These are phyloP conservation scores for Pterocarpus macrocarpus DNA, from an alignment of 306 rosid species.

Conservation along the genomic window DNA sequence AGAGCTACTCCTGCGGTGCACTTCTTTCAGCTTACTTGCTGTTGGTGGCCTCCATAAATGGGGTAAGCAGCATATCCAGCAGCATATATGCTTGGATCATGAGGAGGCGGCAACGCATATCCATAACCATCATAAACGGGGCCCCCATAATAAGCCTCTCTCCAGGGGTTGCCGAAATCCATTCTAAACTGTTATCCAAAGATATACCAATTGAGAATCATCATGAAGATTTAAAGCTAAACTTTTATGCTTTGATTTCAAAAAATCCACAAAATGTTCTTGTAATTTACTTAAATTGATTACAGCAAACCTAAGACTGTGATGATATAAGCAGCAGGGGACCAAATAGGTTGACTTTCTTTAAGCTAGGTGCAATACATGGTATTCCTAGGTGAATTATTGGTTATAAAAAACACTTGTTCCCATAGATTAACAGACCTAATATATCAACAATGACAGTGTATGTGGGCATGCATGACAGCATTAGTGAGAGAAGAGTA, in stretches of 20 bases:
- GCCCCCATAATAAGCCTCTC: conserved; percentile 80
- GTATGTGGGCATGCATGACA: not conserved
- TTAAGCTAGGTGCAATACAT: not conserved
- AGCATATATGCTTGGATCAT: conserved; percentile 85
- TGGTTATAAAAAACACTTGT: conserved; percentile 13
- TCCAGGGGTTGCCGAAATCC: conserved; percentile 80
- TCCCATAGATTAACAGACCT: not conserved
- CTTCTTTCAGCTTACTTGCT: conserved; percentile 81
- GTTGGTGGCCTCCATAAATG: conserved; percentile 86
- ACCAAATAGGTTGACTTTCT: conserved; percentile 9
- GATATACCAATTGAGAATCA: conserved; percentile 35
- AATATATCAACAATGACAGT: not conserved
- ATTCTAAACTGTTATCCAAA: conserved; percentile 68
- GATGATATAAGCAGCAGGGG: not conserved
- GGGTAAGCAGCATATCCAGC: conserved; percentile 92
- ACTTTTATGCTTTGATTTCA: not conserved
- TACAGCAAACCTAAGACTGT: not conserved
- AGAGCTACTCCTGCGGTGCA: conserved; percentile 47
- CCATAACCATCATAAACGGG: conserved; percentile 90
- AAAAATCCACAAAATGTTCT: too few relatives aligned
- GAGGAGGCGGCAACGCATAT: conserved; percentile 79
- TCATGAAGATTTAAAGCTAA: conserved; percentile 25
- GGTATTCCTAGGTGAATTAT: conserved; percentile 8
- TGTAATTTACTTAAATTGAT: not conserved
- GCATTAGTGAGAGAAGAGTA: not conserved